Conservation (phyloP, 2,329 filamentous ascomycete genomes). For the Fusarium sp. region DNA sequence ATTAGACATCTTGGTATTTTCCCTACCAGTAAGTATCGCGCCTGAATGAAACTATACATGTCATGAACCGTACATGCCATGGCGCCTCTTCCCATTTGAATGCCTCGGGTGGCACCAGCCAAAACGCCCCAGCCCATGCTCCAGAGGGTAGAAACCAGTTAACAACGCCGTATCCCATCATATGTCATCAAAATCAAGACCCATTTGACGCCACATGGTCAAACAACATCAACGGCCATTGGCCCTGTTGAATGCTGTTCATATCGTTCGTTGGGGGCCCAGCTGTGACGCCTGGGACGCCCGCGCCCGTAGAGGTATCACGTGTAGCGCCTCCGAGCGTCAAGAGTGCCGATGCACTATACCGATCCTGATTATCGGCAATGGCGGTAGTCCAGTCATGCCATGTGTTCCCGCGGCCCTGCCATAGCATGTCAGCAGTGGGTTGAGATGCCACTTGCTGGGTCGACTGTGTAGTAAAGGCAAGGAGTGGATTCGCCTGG, state of each 20-base stretch:
- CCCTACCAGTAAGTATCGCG: not conserved
- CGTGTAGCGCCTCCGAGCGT: constrained; percentile 55
- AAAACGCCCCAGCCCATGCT: constrained; percentile 38
- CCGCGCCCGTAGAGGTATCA: constrained; percentile 28
- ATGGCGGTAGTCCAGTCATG: constrained; percentile 67
- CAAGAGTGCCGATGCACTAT: constrained; percentile 62
- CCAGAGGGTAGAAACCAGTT: constrained; percentile 5
- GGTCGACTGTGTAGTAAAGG: constrained; percentile 55
- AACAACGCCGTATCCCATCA: constrained; percentile 11
- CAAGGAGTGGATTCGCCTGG: constrained; percentile 53
- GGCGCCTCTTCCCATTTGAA: constrained; percentile 17
- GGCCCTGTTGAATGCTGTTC: constrained; percentile 45
- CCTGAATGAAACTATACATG: constrained; percentile 10
- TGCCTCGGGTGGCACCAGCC: constrained; percentile 12
- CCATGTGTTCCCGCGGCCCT: constrained; percentile 60
- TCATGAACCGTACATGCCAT: not conserved
- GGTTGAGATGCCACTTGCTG: constrained; percentile 49
- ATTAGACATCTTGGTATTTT: constrained; percentile 28
- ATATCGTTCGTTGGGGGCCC: constrained; percentile 43
- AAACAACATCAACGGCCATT: constrained; percentile 51
- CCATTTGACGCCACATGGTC: constrained; percentile 44
- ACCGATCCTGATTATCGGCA: constrained; percentile 62
- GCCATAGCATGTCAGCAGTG: constrained; percentile 50
- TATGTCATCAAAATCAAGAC: constrained; percentile 35
- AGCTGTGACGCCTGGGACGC: constrained; percentile 28